Conservation (phyloP, 495 filamentous ascomycete genomes). For the Lichenothelia convexa region DNA sequence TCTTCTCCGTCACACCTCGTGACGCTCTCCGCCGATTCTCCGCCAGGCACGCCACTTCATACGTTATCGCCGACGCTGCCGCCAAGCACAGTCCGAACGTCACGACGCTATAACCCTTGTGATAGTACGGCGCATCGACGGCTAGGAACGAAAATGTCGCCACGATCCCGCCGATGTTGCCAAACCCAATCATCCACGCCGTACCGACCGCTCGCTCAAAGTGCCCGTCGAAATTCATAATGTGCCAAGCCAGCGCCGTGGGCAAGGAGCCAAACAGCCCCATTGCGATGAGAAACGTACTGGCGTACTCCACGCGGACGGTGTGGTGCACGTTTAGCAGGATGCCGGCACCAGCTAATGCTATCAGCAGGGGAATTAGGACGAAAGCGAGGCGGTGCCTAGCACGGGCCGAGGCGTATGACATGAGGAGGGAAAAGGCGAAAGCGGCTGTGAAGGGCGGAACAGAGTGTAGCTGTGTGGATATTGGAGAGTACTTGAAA, state of each 20-base stretch:
- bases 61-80: no score
- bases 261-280: conserved; percentile 16
- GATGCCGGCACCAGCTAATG: conserved; percentile 6
- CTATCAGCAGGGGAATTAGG: conserved; percentile 5
- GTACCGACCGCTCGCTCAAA: conserved; percentile 17
- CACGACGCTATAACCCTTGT: conserved; percentile 9
- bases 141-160: conserved; percentile 10
- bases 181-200: conserved; percentile 11
- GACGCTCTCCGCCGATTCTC: no score
- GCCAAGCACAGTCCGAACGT: no score
- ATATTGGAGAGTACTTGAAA: neutral
- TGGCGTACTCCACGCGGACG: conserved; percentile 9
- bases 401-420: conserved; percentile 7
- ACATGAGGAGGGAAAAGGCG: conserved; percentile 7
- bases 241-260: conserved; percentile 19
- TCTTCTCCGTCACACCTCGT: no score
- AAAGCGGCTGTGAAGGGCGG: neutral
- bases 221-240: conserved; percentile 19
- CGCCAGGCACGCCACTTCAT: no score
- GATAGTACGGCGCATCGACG: conserved; percentile 10
- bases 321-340: conserved; percentile 11
- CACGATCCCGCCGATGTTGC: conserved; percentile 14
- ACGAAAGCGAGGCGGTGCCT: conserved; percentile 8
- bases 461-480: neutral
- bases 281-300: conserved; percentile 9